A percentile compares a stretch with the other conserved stretches of the same genome.
Conservation (phyloP, 2,329 filamentous ascomycete species). For the Fusarium sp. region DNA sequence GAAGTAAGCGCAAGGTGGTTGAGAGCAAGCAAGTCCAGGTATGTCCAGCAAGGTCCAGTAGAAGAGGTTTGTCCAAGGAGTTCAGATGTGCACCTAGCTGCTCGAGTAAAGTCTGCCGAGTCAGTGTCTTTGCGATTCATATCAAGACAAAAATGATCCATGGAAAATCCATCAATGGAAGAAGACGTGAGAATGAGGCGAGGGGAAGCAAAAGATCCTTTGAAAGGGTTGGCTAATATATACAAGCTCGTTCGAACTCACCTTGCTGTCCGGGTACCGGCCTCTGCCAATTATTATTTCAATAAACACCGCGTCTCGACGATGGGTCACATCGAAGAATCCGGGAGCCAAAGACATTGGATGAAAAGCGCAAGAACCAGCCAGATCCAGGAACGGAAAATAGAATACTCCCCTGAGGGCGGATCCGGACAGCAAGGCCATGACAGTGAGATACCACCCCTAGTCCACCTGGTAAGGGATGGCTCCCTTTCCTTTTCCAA, state of each 20-base stretch:
- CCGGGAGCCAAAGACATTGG: slow-evolving; percentile 44
- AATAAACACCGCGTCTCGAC: slow-evolving; percentile 44
- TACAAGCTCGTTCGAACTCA: slow-evolving; percentile 65
- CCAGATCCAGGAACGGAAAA: slow-evolving; percentile 51
- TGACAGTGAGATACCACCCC: slow-evolving; percentile 45
- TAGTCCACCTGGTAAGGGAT: slow-evolving; percentile 42
- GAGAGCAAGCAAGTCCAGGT: slow-evolving; percentile 20
- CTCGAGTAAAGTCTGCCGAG: slow-evolving; percentile 44
- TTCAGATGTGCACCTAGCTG: slow-evolving; percentile 43
- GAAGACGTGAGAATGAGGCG: slow-evolving; percentile 16
- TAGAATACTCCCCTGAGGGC: slow-evolving; percentile 49
- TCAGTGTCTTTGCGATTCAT: slow-evolving; percentile 45
- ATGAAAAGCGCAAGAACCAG: slow-evolving; percentile 45
- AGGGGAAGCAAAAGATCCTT: slow-evolving; percentile 50
- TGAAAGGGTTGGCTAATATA: slow-evolving; percentile 63
- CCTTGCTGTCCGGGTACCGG: slow-evolving; percentile 66
- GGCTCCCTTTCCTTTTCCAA: slow-evolving; percentile 48
- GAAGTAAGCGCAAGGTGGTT: slow-evolving; percentile 31
- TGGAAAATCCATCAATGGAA: slow-evolving; percentile 41
- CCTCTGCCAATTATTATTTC: slow-evolving; percentile 51
- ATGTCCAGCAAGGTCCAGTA: slow-evolving; percentile 25
- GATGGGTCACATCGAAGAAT: slow-evolving; percentile 46
- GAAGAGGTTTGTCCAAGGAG: slow-evolving; percentile 17
- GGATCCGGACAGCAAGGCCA: slow-evolving; percentile 54
- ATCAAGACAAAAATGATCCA: slow-evolving; percentile 44